Percentiles rank a stretch among this genome's conserved stretches.
phyloP scores from a whole-genome alignment of 805 yeast species.

The Brettanomyces nanus region DNA sequence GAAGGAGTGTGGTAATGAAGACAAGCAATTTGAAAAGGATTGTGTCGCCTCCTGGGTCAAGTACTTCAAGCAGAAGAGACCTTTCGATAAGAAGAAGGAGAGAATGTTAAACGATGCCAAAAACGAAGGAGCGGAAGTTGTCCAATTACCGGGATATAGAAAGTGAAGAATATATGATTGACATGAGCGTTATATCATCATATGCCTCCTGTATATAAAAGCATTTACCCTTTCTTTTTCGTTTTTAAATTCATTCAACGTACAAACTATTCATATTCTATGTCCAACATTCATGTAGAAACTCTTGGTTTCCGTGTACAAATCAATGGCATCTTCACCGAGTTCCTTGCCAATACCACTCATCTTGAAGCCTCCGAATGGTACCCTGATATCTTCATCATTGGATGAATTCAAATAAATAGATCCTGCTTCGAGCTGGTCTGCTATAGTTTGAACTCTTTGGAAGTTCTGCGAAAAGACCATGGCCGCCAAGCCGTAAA shows the following conservation, averaged over 20 bases:
- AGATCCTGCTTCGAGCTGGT: constrained; percentile 54
- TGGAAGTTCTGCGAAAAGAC: constrained; percentile 63
- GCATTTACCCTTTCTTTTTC: too few species aligned
- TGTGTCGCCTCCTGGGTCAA: constrained; percentile 86
- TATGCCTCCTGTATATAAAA: not conserved
- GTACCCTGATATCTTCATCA: constrained; percentile 55
- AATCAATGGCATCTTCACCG: constrained; percentile 63
- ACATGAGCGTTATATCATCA: not conserved
- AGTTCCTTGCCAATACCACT: constrained; percentile 79
- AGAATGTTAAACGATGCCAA: constrained; percentile 63
- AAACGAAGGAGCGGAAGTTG: constrained; percentile 47
- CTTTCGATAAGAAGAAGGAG: constrained; percentile 63
- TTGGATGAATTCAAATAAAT: constrained; percentile 66
- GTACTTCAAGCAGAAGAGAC: constrained; percentile 86
- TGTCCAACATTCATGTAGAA: constrained; percentile 46
- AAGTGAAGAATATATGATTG: constrained; percentile 6
- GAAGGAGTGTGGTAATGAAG: constrained; percentile 47
- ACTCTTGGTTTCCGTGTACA: constrained; percentile 70
- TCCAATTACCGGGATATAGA: constrained; percentile 21
- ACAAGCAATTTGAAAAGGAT: constrained; percentile 53
- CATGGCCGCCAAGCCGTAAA: constrained; percentile 78
- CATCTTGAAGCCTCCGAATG: constrained; percentile 76
- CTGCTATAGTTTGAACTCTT: constrained; percentile 44
- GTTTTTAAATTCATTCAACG: not conserved
- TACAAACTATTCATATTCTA: constrained; percentile 12